phyloP scores from a whole-genome alignment of 352 stramenopile species.

The Globisporangium recalcitrans region DNA sequence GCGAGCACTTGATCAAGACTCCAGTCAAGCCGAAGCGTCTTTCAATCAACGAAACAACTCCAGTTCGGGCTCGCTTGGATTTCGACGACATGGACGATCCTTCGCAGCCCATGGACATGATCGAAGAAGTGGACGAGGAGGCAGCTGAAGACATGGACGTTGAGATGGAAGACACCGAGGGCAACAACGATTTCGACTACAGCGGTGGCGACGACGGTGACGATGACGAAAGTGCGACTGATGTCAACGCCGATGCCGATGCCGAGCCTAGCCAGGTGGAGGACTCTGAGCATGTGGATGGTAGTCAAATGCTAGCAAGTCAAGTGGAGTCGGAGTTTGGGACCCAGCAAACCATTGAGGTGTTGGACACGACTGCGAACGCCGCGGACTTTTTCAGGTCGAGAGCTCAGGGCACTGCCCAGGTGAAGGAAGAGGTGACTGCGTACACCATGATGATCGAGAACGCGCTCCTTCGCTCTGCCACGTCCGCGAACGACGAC shows the following conservation, averaged over 20 bases:
- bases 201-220: conserved; percentile 22
- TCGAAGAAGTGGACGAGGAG: conserved; percentile 28
- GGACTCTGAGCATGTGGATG: conserved; percentile 31
- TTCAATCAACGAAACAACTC: not conserved
- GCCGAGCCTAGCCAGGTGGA: conserved; percentile 22
- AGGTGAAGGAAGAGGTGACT: conserved; percentile 47
- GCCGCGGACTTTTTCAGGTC: conserved; percentile 60
- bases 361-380: conserved; percentile 22
- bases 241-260: conserved; percentile 6
- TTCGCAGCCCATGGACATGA: conserved; percentile 16
- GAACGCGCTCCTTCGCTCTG: conserved; percentile 60
- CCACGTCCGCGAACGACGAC: conserved; percentile 37
- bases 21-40: conserved; percentile 32
- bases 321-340: conserved; percentile 9
- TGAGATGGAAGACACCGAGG: conserved; percentile 34
- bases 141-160: conserved; percentile 23
- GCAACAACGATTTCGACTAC: conserved; percentile 27
- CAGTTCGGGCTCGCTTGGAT: conserved; percentile 16
- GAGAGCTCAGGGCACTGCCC: conserved; percentile 35
- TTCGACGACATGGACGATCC: conserved; percentile 18
- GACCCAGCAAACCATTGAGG: not conserved
- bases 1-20: conserved; percentile 52
- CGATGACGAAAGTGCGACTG: conserved; percentile 11
- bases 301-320: conserved; percentile 7
- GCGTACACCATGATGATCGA: conserved; percentile 71